Percentiles rank a stretch among this genome's conserved stretches.
Evolutionary conservation across 2,329 filamentous ascomycete species (phyloP).

Genomic region (Pseudopithomyces chartarum): DNA sequence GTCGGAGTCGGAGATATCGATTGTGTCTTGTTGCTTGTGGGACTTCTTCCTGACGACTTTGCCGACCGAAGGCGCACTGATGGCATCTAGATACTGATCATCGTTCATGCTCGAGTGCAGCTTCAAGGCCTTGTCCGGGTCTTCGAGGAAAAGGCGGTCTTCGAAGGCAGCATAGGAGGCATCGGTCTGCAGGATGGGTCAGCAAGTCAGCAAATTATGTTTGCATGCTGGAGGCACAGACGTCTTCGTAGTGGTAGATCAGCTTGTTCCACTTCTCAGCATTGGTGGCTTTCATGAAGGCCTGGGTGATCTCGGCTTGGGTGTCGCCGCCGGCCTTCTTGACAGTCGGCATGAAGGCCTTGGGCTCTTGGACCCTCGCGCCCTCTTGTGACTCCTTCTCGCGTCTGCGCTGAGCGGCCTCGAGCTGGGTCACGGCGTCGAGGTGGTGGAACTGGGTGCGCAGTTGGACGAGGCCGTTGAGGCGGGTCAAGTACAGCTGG

Average conservation of each 20-base stretch:
- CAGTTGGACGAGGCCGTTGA: constrained; percentile 83
- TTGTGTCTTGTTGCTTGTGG: constrained; percentile 27
- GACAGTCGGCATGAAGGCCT: constrained; percentile 84
- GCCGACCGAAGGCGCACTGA: constrained; percentile 59
- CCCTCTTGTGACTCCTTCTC: constrained; percentile 53
- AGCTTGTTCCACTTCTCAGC: constrained; percentile 81
- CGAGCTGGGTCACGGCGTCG: constrained; percentile 79
- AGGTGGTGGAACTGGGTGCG: constrained; percentile 92
- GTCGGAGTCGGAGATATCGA: constrained; percentile 42
- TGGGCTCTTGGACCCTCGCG: constrained; percentile 60
- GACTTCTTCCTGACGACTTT: constrained; percentile 46
- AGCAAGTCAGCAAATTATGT: constrained; percentile 2
- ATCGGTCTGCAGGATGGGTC: constrained; percentile 52
- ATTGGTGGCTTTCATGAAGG: constrained; percentile 76
- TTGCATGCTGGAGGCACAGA: constrained; percentile 23
- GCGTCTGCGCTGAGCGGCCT: constrained; percentile 54
- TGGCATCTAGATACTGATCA: constrained; percentile 65
- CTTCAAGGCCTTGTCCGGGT: constrained; percentile 49
- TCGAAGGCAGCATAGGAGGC: constrained; percentile 78
- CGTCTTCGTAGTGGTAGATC: constrained; percentile 81
- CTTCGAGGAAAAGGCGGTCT: constrained; percentile 68
- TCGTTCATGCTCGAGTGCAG: constrained; percentile 62
- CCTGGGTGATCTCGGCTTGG: constrained; percentile 71
- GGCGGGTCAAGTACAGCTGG: constrained; percentile 83
- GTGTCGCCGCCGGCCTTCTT: constrained; percentile 76